These are phyloP conservation scores for Trametes versicolor DNA, from an alignment of 1,284 basidiomycete genomes.

Conservation along the genomic window DNA sequence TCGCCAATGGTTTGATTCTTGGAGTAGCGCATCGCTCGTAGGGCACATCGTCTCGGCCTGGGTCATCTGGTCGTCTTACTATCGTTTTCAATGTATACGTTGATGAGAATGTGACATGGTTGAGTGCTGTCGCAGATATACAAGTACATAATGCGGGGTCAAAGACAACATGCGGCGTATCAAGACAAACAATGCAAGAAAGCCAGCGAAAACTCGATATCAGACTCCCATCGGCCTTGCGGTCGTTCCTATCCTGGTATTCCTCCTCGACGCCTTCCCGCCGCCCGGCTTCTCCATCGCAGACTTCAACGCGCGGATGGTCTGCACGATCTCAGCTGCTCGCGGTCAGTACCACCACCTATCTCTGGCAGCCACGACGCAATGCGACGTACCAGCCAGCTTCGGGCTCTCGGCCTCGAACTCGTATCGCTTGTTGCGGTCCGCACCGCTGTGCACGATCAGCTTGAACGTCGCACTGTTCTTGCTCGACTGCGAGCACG, in stretches of 20 bases:
- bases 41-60: no score
- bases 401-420: conserved; percentile 94
- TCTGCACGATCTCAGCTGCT: conserved; percentile 76
- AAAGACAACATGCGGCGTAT: neutral
- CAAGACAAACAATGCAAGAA: conserved; percentile 4
- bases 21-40: no score
- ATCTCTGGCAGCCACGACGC: neutral
- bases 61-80: no score
- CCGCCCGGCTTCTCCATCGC: conserved; percentile 54
- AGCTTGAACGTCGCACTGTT: conserved; percentile 88
- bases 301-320: conserved; percentile 67
- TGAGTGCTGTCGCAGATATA: no score
- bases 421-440: conserved; percentile 92
- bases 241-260: conserved; percentile 42
- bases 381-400: conserved; percentile 70
- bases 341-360: neutral
- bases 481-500: conserved; percentile 87
- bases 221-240: conserved; percentile 28
- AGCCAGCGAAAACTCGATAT: neutral
- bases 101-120: neutral
- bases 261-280: conserved; percentile 51
- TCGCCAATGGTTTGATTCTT: no score
- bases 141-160: neutral
- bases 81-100: no score
- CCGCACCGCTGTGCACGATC: conserved; percentile 70